Evolutionary conservation across 768 basidiomycete species (phyloP), one percentile per base, ranked within the genome.

Genomic region (Lyophyllum atratum): DNA sequence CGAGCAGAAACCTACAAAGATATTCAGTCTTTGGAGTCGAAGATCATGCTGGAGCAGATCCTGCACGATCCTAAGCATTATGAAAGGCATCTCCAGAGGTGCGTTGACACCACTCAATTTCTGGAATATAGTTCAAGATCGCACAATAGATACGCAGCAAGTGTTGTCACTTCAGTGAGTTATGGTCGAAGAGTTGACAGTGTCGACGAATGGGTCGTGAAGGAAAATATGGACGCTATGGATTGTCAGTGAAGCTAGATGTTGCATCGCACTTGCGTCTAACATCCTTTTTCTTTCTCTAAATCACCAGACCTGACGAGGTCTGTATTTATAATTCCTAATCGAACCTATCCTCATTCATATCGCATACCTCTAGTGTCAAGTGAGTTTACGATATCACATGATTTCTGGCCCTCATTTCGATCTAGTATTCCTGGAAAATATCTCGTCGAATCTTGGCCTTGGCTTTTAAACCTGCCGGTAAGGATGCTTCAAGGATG

Each of bases 1-100:
- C 75, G 72, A 47, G 69, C 79, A 8, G 75, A 76, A 28, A 74
- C 68, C 9, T 83, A 81, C 58, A 71, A 71, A 29, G 75, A 76
- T 1, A 74, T 82, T 17, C 80, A 83, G 55, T 76, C 76, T 17
- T 64, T 80, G 4, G 81, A 82, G 62, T 80, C 78, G 1, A 77
- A 76, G 44, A 62, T 81, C 9, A 65, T 76, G 14, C 59, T 83
- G 59, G 67, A 74, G 21, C 72, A 83, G 45, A 63, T 81, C 31
- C 56, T 78, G 8, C 64, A 69, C 21, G 68, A 76, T 3, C 79
- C 80, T 1, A 66, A 68, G 48, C 59, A 70, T 15, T 78, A 73
- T 54, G 76, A 78, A 51, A 68, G 68, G 11, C 76, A 79, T 64
- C 48, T 80, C 4, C 73, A 77, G 61, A 70, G 79, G 74, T 76